Evolutionary conservation across 116 monocot species (phyloP).

Genomic region (Posidonia oceanica): DNA sequence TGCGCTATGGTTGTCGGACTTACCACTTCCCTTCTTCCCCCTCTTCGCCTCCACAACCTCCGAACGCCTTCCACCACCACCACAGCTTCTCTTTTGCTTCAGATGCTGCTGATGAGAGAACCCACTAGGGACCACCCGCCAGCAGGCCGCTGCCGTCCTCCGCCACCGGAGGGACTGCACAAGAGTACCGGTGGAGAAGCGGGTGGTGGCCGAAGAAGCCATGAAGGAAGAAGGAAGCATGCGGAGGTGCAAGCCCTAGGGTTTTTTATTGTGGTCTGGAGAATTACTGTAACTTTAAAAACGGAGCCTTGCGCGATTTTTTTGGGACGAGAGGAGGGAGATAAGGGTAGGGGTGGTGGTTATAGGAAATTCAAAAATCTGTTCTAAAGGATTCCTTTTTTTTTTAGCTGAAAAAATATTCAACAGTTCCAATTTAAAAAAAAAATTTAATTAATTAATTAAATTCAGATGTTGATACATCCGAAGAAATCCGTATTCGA

Average conservation of each 20-base stretch:
- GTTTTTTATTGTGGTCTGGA: too few relatives aligned
- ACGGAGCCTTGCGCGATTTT: too few relatives aligned
- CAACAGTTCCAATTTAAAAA: too few relatives aligned
- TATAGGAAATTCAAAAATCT: too few relatives aligned
- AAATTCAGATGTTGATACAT: too few relatives aligned
- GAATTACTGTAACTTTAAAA: too few relatives aligned
- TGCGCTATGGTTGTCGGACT: constrained; percentile 44
- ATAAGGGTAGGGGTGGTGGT: too few relatives aligned
- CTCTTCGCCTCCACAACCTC: constrained; percentile 41
- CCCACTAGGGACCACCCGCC: neutral
- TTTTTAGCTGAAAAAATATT: too few relatives aligned
- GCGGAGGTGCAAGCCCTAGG: neutral
- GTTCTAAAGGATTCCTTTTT: too few relatives aligned
- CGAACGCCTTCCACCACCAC: constrained; percentile 2
- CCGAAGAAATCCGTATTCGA: too few relatives aligned
- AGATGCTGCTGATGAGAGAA: neutral
- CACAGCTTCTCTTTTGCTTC: neutral
- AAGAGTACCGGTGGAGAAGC: neutral
- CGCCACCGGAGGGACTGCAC: neutral
- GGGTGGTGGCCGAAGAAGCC: neutral
- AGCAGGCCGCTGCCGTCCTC: neutral
- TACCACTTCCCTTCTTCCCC: constrained; percentile 17
- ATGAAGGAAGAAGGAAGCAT: neutral
- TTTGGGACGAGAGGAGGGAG: too few relatives aligned
- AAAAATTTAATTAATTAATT: too few relatives aligned